Evolutionary conservation across 208 protist species (phyloP).

Genomic region (Trichomonas vaginalis): DNA sequence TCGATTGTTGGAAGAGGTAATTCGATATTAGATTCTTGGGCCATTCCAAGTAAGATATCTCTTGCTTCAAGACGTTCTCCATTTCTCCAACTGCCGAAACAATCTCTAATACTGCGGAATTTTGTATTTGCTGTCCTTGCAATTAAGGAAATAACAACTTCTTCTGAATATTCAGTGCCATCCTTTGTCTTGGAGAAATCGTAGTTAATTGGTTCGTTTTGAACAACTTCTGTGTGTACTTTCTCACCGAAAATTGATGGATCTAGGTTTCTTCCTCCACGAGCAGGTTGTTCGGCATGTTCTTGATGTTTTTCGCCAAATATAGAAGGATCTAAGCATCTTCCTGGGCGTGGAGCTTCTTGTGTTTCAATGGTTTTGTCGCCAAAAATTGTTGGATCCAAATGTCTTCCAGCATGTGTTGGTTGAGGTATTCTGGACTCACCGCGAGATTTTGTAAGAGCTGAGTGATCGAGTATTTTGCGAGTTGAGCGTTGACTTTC

Average conservation of each 20-base stretch:
- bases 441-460: neutral
- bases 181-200: neutral
- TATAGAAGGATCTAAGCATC: neutral
- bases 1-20: neutral
- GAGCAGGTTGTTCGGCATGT: neutral
- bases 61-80: neutral
- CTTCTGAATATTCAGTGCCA: neutral
- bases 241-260: constrained; percentile 8
- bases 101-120: neutral
- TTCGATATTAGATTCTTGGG: neutral
- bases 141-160: neutral
- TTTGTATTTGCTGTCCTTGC: neutral
- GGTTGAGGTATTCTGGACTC: neutral
- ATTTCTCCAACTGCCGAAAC: neutral
- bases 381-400: neutral
- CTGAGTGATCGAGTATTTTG: neutral
- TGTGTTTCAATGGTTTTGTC: neutral
- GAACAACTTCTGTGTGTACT: neutral
- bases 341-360: neutral
- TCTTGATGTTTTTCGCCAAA: neutral
- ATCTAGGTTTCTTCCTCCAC: neutral
- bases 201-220: neutral
- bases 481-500: too few species aligned
- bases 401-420: neutral
- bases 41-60: neutral